Evolutionary conservation across 164 flowering plant genomes (phyloP), one percentile per base, ranked within the genome.

Genomic region (Magnolia sinica): DNA sequence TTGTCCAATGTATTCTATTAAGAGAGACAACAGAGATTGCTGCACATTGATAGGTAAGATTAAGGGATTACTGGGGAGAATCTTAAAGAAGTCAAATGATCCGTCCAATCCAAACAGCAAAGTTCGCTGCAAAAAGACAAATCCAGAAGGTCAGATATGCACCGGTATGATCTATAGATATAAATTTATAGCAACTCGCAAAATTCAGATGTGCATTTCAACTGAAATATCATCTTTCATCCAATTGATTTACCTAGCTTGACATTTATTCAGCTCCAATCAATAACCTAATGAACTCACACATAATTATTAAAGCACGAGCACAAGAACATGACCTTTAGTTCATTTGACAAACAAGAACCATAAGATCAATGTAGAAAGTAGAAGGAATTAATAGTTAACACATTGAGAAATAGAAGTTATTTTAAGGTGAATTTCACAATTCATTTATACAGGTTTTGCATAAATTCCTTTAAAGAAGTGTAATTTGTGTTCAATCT

Each of bases 51-150:
- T 74, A 67, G 93, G 83, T 69, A 90, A 79, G 69, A 78, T 74
- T 64, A 85, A 79, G 24, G 91, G 88, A 80, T 85, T 80, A 69
- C 82, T 79, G 13, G 94, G 91, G 29, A 93, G 87, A 81, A 85
- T 76, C 76, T 87, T 84, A 69, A 96, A 89, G 79, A 92, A 89
- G 74, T 91, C 95, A 87, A 87, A 92, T 24, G 90, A 90, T 70
- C 93, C 88, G 64, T 92, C 97, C 74, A 89, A 65, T 20, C 79
- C 77, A 22, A 71, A 76, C 68, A 91, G 94, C 85, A 89, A 64
- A 7, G 85, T 83, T 37, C 88, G 80, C 99, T 96, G 93, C 91
- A 90, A 75, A 65, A 85, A 52, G 63, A 68, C 13, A 74, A 73
- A 78, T n/a, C n/a, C 55, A 68, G 11, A 73, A 23, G 7, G 14